Base-by-base conservation (phyloP, 2,329 filamentous ascomycete species). In the Chaetomium globosum region DNA sequence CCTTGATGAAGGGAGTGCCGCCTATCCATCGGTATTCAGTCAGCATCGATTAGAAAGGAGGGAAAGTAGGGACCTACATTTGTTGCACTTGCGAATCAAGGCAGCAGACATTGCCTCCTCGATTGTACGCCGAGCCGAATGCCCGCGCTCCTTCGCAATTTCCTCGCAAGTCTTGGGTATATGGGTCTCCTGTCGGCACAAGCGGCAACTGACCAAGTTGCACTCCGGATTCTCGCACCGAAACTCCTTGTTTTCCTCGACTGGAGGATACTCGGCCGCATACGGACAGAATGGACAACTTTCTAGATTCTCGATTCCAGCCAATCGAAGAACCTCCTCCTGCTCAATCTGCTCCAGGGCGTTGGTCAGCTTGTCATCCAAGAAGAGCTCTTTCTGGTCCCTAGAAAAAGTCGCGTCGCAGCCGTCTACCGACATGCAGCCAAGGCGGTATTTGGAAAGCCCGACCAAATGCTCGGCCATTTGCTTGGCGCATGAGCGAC, bases 51-150 rank as follows among this genome's bases (percentile, higher is more conserved):
- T 19, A 19, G 5, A 28, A 31, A 61, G 10, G 19, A 13, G 21
- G 21, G 31, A 8, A 23, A 9, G 13, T 21, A 33, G n/a, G 19
- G 16, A 2, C 75, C 72, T 72, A 79, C 85, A 87, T 69, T 83
- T 82, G 71, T 91, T 92, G 80, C 92, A 96, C 31, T 81, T 86
- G 23, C 92, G 85, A 61, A 96, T 89, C 70, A 96, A 72, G 1
- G 92, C 92, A 19, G 84, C 83, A 2, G 90, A 92, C 89, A 93
- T 94, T 23, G 91, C 92, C 74, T 96, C 92, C 75, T 96, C 92
- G 33, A 96, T 85, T 3, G 81, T 76, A 68, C 89, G 89, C 19
- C 90, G 85, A 21, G 85, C 80, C 4, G 83, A 82, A 8, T 87
- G 74, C 0, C 87, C 86, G 48, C 82, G 82, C 2, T 91, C 87